Percentiles rank a stretch among this genome's conserved stretches.
phyloP scores from a whole-genome alignment of 495 filamentous ascomycete genomes.

The Lasiosphaeria hispida region DNA sequence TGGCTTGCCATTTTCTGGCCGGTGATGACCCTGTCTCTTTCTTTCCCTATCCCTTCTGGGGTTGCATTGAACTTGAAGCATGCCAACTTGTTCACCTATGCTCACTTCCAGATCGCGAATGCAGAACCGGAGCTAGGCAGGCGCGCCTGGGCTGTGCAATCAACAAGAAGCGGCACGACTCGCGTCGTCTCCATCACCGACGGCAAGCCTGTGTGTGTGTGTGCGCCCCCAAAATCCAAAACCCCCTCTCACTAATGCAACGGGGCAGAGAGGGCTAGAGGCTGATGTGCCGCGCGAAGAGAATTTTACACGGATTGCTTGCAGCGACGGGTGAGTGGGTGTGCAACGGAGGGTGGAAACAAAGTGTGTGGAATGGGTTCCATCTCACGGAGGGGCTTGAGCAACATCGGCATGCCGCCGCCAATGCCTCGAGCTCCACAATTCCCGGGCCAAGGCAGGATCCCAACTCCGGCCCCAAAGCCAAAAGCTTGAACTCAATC shows the following conservation, averaged over 20 bases:
- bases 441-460: slow-evolving; percentile 12
- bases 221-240: too few species aligned
- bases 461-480: neutral
- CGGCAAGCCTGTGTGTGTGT: neutral
- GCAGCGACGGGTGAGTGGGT: neutral
- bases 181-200: slow-evolving; percentile 5
- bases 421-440: slow-evolving; percentile 14
- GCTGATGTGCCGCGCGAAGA: too few species aligned
- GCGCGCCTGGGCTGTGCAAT: neutral
- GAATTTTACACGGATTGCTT: neutral
- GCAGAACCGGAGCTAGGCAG: neutral
- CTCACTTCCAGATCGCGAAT: neutral
- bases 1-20: neutral
- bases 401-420: slow-evolving; percentile 10
- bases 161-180: neutral
- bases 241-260: too few species aligned
- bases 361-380: neutral
- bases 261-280: too few species aligned
- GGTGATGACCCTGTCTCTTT: neutral
- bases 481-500: neutral
- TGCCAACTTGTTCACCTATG: neutral
- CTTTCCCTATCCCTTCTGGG: neutral
- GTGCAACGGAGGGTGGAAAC: neutral
- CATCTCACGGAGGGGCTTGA: neutral
- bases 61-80: neutral